Base-by-base conservation (phyloP, 2,329 filamentous ascomycete species). In the Calonectria leucothoes region DNA sequence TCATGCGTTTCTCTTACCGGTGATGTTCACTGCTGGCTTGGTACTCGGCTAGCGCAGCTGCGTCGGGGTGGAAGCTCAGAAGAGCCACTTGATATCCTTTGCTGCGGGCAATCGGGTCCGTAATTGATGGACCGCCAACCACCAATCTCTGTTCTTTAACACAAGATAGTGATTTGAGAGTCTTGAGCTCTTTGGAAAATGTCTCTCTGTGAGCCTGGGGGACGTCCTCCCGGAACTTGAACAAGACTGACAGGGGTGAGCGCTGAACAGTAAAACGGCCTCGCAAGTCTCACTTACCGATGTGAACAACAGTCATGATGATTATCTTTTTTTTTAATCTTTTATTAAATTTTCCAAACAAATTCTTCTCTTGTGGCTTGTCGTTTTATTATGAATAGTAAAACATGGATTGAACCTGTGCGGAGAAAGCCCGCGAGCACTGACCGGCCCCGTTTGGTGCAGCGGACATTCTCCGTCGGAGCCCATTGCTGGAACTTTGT, bases 1-100 rank as follows among this genome's bases (percentile, higher is more conserved):
- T 10, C 27, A 49, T 17, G 14, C 8, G 27, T 35, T 25, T 61
- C 17, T 39, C 80, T 72, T 78, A 88, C 88, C 84, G 81, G 67
- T 89, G 85, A 76, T 91, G 89, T 71, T 91, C 88, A 4, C 84
- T 81, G 65, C 88, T 89, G 1, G 87, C 86, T 69, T 91, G 89
- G 66, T 91, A 91, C 57, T 85, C 85, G 1, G 83, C 86, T 70
- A 91, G 75, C 0, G 88, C 89, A 10, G 81, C 81, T 7, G 77
- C 80, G 27, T 88, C 81, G 6, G 85, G 77, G 61, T 91, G 89
- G 25, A 87, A 89, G 82, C 89, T 90, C 45, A 91, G 67, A 0
- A 91, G 81, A 0, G 87, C 86, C 70, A 86, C 87, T 14, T 91
- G 84, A 61, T 86, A 90, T 0, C 89, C 89, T 73, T 91, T 89